Conservation (phyloP, 2,329 filamentous ascomycete species). For the Cytospora paraplurivora region DNA sequence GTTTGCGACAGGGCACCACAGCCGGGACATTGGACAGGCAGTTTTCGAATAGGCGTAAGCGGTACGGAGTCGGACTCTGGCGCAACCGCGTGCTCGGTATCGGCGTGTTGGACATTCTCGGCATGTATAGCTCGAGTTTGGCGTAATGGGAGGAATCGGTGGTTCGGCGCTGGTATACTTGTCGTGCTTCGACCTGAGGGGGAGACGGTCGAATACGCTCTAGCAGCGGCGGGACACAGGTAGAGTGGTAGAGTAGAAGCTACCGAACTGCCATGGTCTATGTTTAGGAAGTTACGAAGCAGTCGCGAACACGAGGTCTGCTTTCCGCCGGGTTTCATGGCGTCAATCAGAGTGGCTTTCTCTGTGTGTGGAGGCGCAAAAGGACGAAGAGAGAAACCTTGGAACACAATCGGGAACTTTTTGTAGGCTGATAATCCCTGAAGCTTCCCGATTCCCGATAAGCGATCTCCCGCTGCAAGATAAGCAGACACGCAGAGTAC, state of each 20-base stretch:
- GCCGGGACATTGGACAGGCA: constrained; percentile 63
- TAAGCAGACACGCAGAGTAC: neutral
- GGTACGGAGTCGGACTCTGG: neutral
- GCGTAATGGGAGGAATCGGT: constrained; percentile 12
- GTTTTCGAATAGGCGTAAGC: constrained; percentile 28
- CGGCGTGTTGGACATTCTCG: neutral
- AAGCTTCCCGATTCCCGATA: constrained; percentile 3
- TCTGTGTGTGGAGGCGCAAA: neutral
- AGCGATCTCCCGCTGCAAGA: constrained; percentile 21
- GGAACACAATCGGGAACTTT: constrained; percentile 6
- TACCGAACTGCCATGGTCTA: constrained; percentile 13
- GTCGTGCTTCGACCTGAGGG: constrained; percentile 9
- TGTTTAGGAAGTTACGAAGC: constrained; percentile 22
- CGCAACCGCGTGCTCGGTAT: neutral
- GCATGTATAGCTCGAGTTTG: constrained; percentile 13
- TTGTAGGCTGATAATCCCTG: neutral
- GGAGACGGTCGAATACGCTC: constrained; percentile 9
- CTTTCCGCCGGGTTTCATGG: constrained; percentile 20
- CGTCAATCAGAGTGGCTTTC: constrained; percentile 2
- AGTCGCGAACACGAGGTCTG: constrained; percentile 29
- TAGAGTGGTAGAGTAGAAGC: constrained; percentile 25
- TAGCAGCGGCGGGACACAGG: constrained; percentile 26
- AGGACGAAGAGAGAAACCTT: neutral
- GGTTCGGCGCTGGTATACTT: neutral
- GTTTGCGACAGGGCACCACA: constrained; percentile 68